Evolutionary conservation across 768 basidiomycete genomes (phyloP), one percentile per base, ranked within the genome.

Genomic region (Rhodotorula kratochvilovae): DNA sequence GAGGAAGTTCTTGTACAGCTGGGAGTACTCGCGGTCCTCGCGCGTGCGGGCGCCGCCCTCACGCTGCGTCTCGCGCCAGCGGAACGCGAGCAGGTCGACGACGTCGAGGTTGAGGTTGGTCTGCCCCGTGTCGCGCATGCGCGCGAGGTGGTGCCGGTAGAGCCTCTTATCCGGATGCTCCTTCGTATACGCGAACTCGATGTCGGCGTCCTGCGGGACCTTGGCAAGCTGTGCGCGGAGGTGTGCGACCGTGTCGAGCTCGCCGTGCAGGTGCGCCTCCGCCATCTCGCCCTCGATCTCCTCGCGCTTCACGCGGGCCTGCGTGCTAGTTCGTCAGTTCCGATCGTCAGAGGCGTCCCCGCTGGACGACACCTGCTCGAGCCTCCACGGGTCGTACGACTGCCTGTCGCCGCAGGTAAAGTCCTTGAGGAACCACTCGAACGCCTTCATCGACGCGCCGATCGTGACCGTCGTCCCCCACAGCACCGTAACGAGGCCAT

Each of bases 391-490:
- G 83, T 85, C 63, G 85, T 85, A 51, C 87, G 56, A 57, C 45
- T 77, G 76, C 1, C 74, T 85, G 79, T 95, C 90, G 70, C 90
- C 84, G 0, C 84, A 83, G 79, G 96, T 97, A 85, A 97, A 99
- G 0, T 91, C 90, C 59, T 86, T 87, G 66, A 99, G 81, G 80
- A 97, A 97, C 48, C 90, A 88, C 62, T 87, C 86, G 82, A 97
- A 98, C 29, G 89, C 81, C 77, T 88, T 89, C 90, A 97, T 96
- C 21, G 90, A 89, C 79, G 95, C 90, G 6, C 87, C 85, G 36
- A 99, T 84, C 74, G 91, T 90, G 77, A 99, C 93, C 3, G 91
- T 94, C 0, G 96, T 99, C 42, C 96, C 96, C 95, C 96, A 99
- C 71, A 99, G 91, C 33, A 92, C 92, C 65, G 81, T 82, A 48